A percentile compares a stretch with the other conserved stretches of the same genome.
Conservation (phyloP, 306 rosid species). For the Crataegus laevigata region DNA sequence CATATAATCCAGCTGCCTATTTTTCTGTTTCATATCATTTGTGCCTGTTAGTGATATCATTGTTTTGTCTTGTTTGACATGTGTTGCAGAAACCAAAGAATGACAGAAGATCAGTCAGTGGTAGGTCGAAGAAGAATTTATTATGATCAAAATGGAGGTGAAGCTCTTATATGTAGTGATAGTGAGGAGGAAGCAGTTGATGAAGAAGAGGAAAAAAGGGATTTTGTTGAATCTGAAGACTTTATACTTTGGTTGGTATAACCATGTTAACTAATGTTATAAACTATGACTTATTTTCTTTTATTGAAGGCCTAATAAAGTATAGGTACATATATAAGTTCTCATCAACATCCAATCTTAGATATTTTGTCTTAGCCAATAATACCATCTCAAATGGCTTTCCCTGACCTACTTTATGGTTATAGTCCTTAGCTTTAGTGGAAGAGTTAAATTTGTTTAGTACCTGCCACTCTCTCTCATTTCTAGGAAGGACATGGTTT, state of each 20-base stretch:
- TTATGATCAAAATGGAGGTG: constrained; percentile 96
- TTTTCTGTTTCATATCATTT: constrained; percentile 3
- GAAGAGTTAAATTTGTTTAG: neutral
- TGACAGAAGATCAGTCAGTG: constrained; percentile 98
- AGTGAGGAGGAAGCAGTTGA: constrained; percentile 91
- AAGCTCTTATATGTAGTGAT: constrained; percentile 96
- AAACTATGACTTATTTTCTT: neutral
- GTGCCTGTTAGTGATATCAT: constrained; percentile 8
- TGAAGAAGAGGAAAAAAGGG: constrained; percentile 88
- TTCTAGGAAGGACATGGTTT: neutral
- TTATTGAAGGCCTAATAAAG: neutral
- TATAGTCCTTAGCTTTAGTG: neutral
- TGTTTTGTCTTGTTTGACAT: constrained; percentile 9
- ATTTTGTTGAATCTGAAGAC: constrained; percentile 85
- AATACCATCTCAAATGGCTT: neutral
- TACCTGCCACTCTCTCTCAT: neutral
- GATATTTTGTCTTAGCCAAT: neutral
- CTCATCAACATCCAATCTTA: neutral
- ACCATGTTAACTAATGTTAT: constrained; percentile 16
- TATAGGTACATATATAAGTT: neutral
- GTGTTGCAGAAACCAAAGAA: constrained; percentile 86
- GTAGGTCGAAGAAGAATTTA: constrained; percentile 94
- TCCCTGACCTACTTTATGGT: neutral
- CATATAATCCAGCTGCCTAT: neutral
- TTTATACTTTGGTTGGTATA: constrained; percentile 76